Evolutionary conservation across 1,284 basidiomycete species (phyloP).

Genomic region (Irpex lacteus): DNA sequence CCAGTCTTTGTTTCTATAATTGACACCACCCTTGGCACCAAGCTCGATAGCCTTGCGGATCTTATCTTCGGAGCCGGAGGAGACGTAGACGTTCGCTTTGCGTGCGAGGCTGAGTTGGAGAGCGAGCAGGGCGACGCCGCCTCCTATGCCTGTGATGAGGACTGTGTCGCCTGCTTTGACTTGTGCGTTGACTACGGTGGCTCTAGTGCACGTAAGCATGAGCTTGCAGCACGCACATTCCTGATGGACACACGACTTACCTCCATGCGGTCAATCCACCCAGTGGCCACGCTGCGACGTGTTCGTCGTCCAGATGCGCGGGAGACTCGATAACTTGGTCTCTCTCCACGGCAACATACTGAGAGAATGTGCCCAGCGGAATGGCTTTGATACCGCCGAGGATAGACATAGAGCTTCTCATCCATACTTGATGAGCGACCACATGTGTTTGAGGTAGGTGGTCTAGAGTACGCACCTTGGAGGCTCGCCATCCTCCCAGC

Average conservation of each 20-base stretch:
- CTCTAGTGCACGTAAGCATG: too few relatives aligned
- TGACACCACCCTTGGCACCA: constrained; percentile 78
- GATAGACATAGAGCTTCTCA: constrained; percentile 32
- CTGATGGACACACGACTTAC: constrained; percentile 22
- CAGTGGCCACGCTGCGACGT: constrained; percentile 76
- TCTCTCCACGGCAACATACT: constrained; percentile 74
- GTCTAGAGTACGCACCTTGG: constrained; percentile 44
- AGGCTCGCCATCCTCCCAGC: constrained; percentile 65
- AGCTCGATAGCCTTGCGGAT: constrained; percentile 63
- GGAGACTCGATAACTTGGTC: constrained; percentile 70
- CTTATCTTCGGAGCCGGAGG: constrained; percentile 71
- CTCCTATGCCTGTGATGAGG: constrained; percentile 79
- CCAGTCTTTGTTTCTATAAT: constrained; percentile 79
- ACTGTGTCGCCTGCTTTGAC: constrained; percentile 68
- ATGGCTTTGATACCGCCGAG: constrained; percentile 55
- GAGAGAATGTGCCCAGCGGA: constrained; percentile 69
- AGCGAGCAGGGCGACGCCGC: constrained; percentile 79
- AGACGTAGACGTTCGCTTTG: constrained; percentile 83
- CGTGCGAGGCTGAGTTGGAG: constrained; percentile 76
- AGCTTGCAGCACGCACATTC: too few relatives aligned
- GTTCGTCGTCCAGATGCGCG: constrained; percentile 64
- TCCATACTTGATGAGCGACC: not conserved
- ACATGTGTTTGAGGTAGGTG: constrained; percentile 9
- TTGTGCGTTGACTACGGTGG: constrained; percentile 66
- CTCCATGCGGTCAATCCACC: constrained; percentile 84